Evolutionary conservation across 108 stramenopile genomes (phyloP).

Genomic region (Cyclostephanos invisitatus): DNA sequence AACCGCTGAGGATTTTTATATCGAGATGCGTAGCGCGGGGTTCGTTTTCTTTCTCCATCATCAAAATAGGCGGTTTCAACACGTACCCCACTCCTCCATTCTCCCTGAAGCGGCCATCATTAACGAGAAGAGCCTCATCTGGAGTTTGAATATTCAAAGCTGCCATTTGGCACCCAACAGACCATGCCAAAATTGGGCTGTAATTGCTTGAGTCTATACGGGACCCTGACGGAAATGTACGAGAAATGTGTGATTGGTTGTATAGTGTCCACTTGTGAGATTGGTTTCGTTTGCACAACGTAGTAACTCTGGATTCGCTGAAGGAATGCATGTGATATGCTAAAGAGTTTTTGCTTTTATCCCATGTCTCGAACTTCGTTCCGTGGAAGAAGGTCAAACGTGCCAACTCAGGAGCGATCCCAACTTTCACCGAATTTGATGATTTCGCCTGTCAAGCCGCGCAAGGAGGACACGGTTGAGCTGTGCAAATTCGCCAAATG

Average conservation of each 20-base stretch:
- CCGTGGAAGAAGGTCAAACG: constrained; percentile 78
- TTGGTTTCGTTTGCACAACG: constrained; percentile 44
- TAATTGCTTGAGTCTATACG: constrained; percentile 93
- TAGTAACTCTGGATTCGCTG: constrained; percentile 67
- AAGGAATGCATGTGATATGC: constrained; percentile 83
- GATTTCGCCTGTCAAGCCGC: constrained; percentile 15
- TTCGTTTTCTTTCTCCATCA: constrained; percentile 48
- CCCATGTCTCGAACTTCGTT: constrained; percentile 60
- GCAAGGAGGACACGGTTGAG: not conserved
- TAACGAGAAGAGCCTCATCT: constrained; percentile 72
- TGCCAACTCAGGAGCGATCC: constrained; percentile 62
- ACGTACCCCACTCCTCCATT: constrained; percentile 92
- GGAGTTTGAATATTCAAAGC: constrained; percentile 93
- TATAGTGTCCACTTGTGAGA: constrained; percentile 66
- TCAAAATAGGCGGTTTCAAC: constrained; percentile 73
- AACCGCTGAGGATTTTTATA: constrained; percentile 68
- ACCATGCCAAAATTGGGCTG: constrained; percentile 89
- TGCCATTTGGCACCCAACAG: constrained; percentile 91
- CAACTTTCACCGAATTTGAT: constrained; percentile 36
- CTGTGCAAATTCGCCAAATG: not conserved
- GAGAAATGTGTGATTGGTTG: constrained; percentile 78
- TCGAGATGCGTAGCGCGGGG: constrained; percentile 47
- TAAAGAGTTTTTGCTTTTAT: constrained; percentile 47
- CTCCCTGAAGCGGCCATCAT: constrained; percentile 90
- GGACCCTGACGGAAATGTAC: constrained; percentile 89